Conservation (phyloP, 2,329 filamentous ascomycete genomes). For the Colletotrichum lupini region DNA sequence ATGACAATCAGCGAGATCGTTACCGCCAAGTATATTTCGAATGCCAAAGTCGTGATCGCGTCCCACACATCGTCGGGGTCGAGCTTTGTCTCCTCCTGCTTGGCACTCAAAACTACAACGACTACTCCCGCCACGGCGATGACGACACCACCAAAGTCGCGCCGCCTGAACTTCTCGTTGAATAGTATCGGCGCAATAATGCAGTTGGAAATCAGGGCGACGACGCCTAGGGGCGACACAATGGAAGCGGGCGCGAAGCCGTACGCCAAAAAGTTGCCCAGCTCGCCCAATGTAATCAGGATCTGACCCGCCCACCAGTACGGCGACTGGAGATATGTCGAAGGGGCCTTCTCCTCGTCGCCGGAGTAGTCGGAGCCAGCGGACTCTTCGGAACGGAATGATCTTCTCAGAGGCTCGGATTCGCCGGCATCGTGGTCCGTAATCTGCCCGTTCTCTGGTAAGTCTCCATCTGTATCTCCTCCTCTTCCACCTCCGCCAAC, state of each 20-base stretch:
- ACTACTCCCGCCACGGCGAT: conserved; percentile 90
- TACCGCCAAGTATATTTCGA: conserved; percentile 88
- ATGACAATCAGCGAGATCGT: conserved; percentile 78
- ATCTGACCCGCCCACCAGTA: conserved; percentile 98
- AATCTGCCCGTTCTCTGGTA: conserved; percentile 37
- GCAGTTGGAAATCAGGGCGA: conserved; percentile 95
- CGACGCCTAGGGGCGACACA: conserved; percentile 95
- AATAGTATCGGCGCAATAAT: conserved; percentile 95
- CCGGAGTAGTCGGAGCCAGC: conserved; percentile 49
- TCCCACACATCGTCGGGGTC: conserved; percentile 91
- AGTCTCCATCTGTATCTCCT: conserved; percentile 8
- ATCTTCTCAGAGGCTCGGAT: conserved; percentile 63
- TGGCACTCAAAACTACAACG: conserved; percentile 91
- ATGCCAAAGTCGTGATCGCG: conserved; percentile 87
- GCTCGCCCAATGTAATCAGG: conserved; percentile 91
- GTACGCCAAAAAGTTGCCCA: conserved; percentile 96
- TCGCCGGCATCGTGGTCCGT: conserved; percentile 52
- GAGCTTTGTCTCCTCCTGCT: conserved; percentile 88
- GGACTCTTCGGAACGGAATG: conserved; percentile 58
- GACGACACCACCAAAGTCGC: conserved; percentile 89
- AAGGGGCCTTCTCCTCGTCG: conserved; percentile 54
- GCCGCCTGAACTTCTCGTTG: conserved; percentile 85
- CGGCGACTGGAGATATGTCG: conserved; percentile 86
- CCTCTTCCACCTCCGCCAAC: conserved; percentile 38
- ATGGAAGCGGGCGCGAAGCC: conserved; percentile 98